These are phyloP conservation scores for Helotiales sp. DNA, from an alignment of 2,329 filamentous ascomycete genomes.

Conservation along the genomic window DNA sequence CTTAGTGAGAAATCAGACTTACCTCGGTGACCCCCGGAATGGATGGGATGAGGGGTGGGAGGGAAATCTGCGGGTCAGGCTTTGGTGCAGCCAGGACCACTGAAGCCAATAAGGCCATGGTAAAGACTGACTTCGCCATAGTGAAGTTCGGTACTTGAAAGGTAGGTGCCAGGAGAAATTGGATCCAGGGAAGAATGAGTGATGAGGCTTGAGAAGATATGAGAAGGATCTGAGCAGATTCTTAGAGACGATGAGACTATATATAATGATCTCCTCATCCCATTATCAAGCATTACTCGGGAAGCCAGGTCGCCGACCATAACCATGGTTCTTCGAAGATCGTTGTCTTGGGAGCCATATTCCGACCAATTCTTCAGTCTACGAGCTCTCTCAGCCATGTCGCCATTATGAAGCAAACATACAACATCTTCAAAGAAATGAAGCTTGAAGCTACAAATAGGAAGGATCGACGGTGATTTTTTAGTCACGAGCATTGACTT, in stretches of 20 bases:
- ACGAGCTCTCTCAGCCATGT: neutral
- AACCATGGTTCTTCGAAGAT: no score
- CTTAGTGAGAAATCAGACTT: no score
- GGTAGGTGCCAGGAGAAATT: neutral
- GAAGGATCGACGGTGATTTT: neutral
- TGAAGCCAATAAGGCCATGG: slow-evolving; percentile 5
- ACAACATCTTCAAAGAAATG: neutral
- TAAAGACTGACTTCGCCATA: slow-evolving; percentile 1
- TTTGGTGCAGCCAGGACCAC: slow-evolving; percentile 9
- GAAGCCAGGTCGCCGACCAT: no score
- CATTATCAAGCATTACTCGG: no score
- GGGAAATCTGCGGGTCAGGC: slow-evolving; percentile 34
- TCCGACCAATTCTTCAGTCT: no score
- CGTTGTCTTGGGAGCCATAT: no score
- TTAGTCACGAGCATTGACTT: neutral
- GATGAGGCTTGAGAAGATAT: slow-evolving; percentile 2
- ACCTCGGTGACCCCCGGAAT: slow-evolving; percentile 62
- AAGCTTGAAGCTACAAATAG: neutral
- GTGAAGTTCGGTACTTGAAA: neutral
- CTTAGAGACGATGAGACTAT: neutral
- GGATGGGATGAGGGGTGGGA: slow-evolving; percentile 57
- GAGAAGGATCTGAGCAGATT: neutral
- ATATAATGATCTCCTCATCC: neutral
- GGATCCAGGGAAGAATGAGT: neutral
- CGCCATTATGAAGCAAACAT: neutral